A percentile compares a stretch with the other conserved stretches of the same genome.
phyloP scores from a whole-genome alignment of 148 eudicot species.

The Silene latifolia region DNA sequence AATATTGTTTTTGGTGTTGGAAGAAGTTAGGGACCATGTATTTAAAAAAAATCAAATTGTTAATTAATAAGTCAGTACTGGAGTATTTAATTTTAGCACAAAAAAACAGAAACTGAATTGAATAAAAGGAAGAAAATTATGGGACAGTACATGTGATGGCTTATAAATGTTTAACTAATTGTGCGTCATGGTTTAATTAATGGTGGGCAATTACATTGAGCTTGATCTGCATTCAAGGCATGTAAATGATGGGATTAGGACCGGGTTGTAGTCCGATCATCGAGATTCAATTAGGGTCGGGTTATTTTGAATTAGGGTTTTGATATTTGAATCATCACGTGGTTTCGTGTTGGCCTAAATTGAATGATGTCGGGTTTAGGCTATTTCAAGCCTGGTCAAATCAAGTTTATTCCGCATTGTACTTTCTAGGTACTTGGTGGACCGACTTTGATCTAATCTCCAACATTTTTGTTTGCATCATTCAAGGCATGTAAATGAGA shows the following conservation, averaged over 20 bases:
- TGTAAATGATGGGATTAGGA: neutral
- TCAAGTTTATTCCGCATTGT: too few relatives aligned
- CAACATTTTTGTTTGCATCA: too few relatives aligned
- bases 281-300: too few relatives aligned
- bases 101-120: slow-evolving; percentile 4
- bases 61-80: neutral
- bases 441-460: too few relatives aligned
- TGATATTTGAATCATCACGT: too few relatives aligned
- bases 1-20: neutral
- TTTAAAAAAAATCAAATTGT: neutral
- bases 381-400: too few relatives aligned
- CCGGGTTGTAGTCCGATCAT: too few relatives aligned
- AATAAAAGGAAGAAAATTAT: slow-evolving; percentile 5
- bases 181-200: slow-evolving; percentile 27
- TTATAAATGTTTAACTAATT: slow-evolving; percentile 33
- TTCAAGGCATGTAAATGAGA: too few relatives aligned
- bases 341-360: too few relatives aligned
- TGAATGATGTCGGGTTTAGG: too few relatives aligned
- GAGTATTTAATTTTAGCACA: slow-evolving; percentile 13
- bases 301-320: too few relatives aligned
- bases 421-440: too few relatives aligned
- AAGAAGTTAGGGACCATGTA: slow-evolving; percentile 2
- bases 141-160: slow-evolving; percentile 33
- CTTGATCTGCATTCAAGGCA: slow-evolving; percentile 16
- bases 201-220: slow-evolving; percentile 21